Conservation (phyloP, 345 rosid genomes). For the Theobroma cacao region DNA sequence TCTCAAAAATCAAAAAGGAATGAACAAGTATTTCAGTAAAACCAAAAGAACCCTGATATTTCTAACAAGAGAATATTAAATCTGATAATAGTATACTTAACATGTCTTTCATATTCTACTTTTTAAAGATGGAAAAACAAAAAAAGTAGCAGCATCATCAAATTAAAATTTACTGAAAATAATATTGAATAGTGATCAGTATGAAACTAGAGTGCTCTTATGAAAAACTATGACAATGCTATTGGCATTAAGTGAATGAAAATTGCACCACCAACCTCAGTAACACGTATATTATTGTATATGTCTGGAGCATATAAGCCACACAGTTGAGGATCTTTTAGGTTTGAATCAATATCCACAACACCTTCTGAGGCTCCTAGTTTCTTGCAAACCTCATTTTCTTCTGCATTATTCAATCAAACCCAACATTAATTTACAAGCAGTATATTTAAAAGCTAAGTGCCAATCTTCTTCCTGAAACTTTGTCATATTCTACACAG, state of each 20-base stretch:
- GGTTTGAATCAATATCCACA: constrained; percentile 69
- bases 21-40: background rate
- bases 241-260: constrained; percentile 9
- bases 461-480: background rate
- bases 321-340: constrained; percentile 69
- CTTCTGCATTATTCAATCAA: constrained; percentile 45
- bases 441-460: background rate
- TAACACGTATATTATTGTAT: constrained; percentile 48
- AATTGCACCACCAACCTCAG: constrained; percentile 58
- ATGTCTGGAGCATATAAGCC: constrained; percentile 75
- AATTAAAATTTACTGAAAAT: background rate
- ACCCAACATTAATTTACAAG: constrained; percentile 9
- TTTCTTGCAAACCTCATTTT: constrained; percentile 32
- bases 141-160: background rate
- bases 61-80: background rate
- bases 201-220: constrained; percentile 2
- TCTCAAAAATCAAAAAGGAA: background rate
- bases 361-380: constrained; percentile 32
- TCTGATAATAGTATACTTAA: background rate
- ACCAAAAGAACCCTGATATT: background rate
- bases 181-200: background rate
- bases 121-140: background rate
- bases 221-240: background rate
- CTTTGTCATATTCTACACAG: background rate
- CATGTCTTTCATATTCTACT: background rate